These are phyloP conservation scores for Cnidoscolus chayamansa DNA, from an alignment of 441 rosid species.

Conservation along the genomic window DNA sequence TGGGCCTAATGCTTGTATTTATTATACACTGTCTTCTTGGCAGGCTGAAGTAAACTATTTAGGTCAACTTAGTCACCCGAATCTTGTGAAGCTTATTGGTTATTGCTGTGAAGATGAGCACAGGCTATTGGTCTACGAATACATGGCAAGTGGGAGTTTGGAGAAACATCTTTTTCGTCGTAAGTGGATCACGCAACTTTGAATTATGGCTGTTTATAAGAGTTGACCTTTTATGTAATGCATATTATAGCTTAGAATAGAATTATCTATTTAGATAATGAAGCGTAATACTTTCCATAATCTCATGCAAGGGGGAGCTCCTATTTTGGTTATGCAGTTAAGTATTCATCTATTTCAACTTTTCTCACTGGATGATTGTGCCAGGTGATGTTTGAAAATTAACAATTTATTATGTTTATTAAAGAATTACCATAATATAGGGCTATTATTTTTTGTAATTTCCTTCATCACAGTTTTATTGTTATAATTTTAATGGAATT, in stretches of 20 bases:
- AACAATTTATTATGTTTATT: no score
- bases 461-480: no score
- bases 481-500: background rate
- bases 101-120: constrained; percentile 98
- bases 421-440: background rate
- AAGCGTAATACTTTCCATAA: background rate
- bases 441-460: background rate
- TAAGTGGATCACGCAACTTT: constrained; percentile 38
- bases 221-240: background rate
- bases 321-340: background rate
- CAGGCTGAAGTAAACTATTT: constrained; percentile 96
- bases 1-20: background rate
- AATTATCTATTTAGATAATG: background rate
- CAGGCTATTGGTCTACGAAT: constrained; percentile 87
- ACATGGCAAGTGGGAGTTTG: constrained; percentile 91
- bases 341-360: background rate
- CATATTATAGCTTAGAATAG: background rate
- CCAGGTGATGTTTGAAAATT: background rate
- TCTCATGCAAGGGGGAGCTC: background rate
- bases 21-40: constrained; percentile 24
- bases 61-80: constrained; percentile 87
- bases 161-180: constrained; percentile 95
- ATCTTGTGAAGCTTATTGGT: constrained; percentile 97
- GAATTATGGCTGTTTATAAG: background rate
- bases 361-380: background rate